Evolutionary conservation across 345 rosid genomes (phyloP).

Genomic region (Boechera stricta): DNA sequence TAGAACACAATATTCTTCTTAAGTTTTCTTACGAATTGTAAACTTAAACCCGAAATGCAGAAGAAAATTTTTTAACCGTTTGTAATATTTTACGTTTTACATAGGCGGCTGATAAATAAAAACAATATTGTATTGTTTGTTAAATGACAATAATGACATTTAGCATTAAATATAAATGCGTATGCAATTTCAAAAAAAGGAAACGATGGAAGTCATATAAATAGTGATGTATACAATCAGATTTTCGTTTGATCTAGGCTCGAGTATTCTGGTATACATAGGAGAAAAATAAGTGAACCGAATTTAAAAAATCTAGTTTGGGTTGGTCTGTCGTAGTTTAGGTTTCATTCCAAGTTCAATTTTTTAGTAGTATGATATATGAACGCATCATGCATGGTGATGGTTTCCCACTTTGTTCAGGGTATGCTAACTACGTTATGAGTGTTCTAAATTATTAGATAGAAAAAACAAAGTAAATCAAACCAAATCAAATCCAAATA

Average conservation of each 20-base stretch:
- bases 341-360: background rate
- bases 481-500: background rate
- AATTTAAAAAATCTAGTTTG: background rate
- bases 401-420: background rate
- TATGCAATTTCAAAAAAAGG: background rate
- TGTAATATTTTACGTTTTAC: background rate
- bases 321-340: background rate
- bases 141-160: background rate
- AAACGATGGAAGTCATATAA: no score
- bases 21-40: background rate
- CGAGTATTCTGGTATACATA: background rate
- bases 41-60: background rate
- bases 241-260: no score
- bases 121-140: background rate
- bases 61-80: background rate
- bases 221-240: no score
- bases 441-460: background rate
- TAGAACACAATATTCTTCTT: background rate
- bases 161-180: background rate
- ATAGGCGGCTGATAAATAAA: background rate
- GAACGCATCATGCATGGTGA: conserved; percentile 10
- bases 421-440: background rate
- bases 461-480: background rate
- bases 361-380: background rate
- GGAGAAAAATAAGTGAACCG: background rate